Evolutionary conservation across 768 basidiomycete species (phyloP).

Genomic region (Calocybe cyanea): DNA sequence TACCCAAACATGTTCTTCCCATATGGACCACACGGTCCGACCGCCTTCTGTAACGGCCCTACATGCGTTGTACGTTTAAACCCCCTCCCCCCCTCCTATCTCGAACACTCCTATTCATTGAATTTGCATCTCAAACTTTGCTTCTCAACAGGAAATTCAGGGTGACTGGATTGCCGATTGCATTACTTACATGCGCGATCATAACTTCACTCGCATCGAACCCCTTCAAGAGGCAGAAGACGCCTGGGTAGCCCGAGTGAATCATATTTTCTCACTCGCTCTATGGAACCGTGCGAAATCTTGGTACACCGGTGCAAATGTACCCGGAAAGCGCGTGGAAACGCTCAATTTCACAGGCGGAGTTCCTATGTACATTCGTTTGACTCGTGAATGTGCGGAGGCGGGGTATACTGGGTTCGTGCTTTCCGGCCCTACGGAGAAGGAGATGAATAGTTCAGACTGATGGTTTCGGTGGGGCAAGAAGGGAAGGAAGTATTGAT

Average conservation of each 20-base stretch:
- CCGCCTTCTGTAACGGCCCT: conserved; percentile 23
- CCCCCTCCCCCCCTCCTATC: background rate
- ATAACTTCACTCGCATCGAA: conserved; percentile 10
- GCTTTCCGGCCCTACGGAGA: conserved; percentile 1
- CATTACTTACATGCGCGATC: conserved; percentile 14
- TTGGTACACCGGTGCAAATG: conserved; percentile 24
- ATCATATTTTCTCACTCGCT: conserved; percentile 9
- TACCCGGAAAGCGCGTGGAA: conserved; percentile 21
- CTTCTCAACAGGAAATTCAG: conserved; percentile 18
- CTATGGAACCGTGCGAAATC: conserved; percentile 20
- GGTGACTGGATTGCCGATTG: conserved; percentile 22
- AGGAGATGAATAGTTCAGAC: too few species aligned
- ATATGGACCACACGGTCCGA: conserved; percentile 23
- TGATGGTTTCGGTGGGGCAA: too few species aligned
- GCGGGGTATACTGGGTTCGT: conserved; percentile 16
- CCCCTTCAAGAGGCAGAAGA: conserved; percentile 12
- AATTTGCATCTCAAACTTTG: background rate
- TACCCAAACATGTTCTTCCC: conserved; percentile 25
- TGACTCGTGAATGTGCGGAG: conserved; percentile 16
- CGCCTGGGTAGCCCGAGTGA: conserved; percentile 11
- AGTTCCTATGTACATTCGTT: conserved; percentile 15
- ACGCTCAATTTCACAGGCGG: conserved; percentile 23
- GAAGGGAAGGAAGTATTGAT: too few species aligned
- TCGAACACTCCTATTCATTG: background rate
- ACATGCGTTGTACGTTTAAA: conserved; percentile 18